Base-by-base conservation (phyloP, 2,329 filamentous ascomycete species). In the Colletotrichum sp. region DNA sequence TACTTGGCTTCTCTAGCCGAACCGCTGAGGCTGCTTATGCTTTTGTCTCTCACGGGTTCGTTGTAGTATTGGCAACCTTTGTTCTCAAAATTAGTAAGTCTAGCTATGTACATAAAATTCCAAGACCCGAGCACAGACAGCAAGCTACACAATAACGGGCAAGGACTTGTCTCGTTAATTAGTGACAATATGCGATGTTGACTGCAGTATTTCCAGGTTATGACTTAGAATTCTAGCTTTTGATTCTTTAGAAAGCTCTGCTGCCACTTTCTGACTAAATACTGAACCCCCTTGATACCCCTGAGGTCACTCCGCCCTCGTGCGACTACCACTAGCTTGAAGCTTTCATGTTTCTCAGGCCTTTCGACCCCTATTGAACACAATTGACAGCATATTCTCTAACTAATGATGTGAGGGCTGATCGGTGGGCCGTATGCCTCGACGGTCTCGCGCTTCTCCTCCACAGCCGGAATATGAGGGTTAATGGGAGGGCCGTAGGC, bases 391-490 rank as follows among this genome's bases (percentile, higher is more conserved):
- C n/a, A 47, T 51, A 9, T 11, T n/a, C 12, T 51, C 43, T 51
- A 51, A n/a, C 43, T 51, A 21, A 51, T 51, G n/a, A 72, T 72
- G 59, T 72, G 65, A 57, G 70, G 70, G 70, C 33, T 72, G 33
- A n/a, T 27, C 3, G 70, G 70, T 8, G 70, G 70, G 3, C 66
- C 70, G n/a, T 72, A 72, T 5, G 70, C 66, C 66, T 72, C 66
- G 16, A 69, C 43, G 9, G 29, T 54, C 47, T 51, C 38, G 18
- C 63, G 24, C 33, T 33, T 62, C 33, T 24, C 59, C 33, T 62
- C 33, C 13, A 38, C 29, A 24, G 31, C n/a, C 11, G 33, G 29
- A 12, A 59, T 29, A 29, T 64, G 63, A 51, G 69, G 69, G 69
- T 36, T 71, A 16, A 34, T 24, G 9, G 69, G 69, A 8, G 69